Conservation (phyloP, 768 basidiomycete species). For the Lyophyllum semitale region DNA sequence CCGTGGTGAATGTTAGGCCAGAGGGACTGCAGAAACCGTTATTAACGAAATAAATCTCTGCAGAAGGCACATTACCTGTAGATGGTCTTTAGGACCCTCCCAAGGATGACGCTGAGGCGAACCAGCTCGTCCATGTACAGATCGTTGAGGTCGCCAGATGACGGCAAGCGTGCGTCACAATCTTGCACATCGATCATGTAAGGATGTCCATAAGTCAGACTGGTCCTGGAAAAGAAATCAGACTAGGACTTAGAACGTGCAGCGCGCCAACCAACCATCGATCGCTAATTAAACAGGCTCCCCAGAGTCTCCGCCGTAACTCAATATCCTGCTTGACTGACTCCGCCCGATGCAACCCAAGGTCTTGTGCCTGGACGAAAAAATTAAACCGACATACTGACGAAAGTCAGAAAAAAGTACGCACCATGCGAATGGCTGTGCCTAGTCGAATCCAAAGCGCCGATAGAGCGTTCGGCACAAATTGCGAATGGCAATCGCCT, state of each 20-base stretch:
- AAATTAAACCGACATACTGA: constrained; percentile 3
- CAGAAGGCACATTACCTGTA: constrained; percentile 62
- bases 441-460: constrained; percentile 86
- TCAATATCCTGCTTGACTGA: constrained; percentile 84
- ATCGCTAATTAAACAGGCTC: constrained; percentile 91
- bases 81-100: constrained; percentile 88
- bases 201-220: constrained; percentile 89
- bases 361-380: constrained; percentile 80
- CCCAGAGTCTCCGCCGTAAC: constrained; percentile 89
- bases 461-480: constrained; percentile 82
- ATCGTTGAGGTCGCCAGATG: constrained; percentile 78
- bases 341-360: constrained; percentile 93
- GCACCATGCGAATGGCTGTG: constrained; percentile 89
- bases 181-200: constrained; percentile 96
- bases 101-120: constrained; percentile 87
- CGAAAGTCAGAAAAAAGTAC: constrained; percentile 22
- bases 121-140: constrained; percentile 91
- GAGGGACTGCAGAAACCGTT: constrained; percentile 59
- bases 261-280: constrained; percentile 64
- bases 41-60: neutral
- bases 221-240: constrained; percentile 55
- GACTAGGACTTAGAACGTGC: constrained; percentile 1
- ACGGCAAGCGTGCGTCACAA: constrained; percentile 92
- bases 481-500: constrained; percentile 89
- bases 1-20: constrained; percentile 82